Percentiles rank a stretch among this genome's conserved stretches.
Conservation (phyloP, 75 land plant genomes). For the Sequoia sempervirens region DNA sequence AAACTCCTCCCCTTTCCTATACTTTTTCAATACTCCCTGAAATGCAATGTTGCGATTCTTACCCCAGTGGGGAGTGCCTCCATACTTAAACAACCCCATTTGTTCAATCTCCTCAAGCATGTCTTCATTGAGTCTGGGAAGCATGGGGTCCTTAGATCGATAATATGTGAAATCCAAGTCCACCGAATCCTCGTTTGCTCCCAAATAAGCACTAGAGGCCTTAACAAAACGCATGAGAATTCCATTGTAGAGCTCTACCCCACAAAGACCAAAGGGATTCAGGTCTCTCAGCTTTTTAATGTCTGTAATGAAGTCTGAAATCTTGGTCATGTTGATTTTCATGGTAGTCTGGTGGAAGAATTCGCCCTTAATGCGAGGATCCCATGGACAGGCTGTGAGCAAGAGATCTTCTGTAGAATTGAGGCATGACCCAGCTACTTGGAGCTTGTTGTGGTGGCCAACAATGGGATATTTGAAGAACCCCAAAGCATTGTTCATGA, state of each 20-base stretch:
- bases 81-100: conserved; percentile 66
- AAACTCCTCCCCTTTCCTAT: conserved; percentile 35
- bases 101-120: conserved; percentile 79
- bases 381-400: conserved; percentile 68
- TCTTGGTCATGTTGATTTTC: conserved; percentile 27
- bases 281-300: conserved; percentile 48
- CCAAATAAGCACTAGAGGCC: conserved; percentile 60
- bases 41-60: conserved; percentile 77
- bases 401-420: conserved; percentile 16
- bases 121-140: conserved; percentile 59
- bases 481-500: conserved; percentile 41
- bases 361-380: conserved; percentile 41
- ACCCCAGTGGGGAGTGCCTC: conserved; percentile 79
- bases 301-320: conserved; percentile 52
- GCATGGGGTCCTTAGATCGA: conserved; percentile 40
- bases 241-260: conserved; percentile 64
- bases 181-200: conserved; percentile 48
- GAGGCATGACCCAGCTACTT: conserved; percentile 46
- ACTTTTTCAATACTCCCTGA: conserved; percentile 33
- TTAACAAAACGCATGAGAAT: conserved; percentile 64
- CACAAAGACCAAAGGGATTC: conserved; percentile 44
- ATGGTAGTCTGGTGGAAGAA: conserved; percentile 64
- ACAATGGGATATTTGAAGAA: conserved; percentile 60
- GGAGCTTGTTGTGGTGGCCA: conserved; percentile 57
- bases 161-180: conserved; percentile 66